Conservation (phyloP, 169 alveolate species). For the Plasmodium coatneyi region DNA sequence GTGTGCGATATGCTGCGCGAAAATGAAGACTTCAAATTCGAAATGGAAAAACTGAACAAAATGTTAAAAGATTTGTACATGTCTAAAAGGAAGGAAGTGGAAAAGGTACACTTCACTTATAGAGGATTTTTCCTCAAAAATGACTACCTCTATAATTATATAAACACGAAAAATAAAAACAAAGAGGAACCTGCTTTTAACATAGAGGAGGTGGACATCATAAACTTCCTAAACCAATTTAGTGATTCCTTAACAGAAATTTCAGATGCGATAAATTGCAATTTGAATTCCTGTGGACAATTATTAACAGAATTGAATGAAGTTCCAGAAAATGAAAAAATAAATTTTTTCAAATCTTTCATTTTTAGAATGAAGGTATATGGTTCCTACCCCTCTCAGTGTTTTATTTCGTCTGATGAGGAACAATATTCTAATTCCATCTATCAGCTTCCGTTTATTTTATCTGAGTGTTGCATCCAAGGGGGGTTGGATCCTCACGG, state of each 20-base stretch:
- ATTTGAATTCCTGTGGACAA: conserved; percentile 69
- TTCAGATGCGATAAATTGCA: conserved; percentile 22
- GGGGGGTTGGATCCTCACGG: background rate
- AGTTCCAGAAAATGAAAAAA: conserved; percentile 38
- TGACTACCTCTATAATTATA: conserved; percentile 57
- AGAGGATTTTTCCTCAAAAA: conserved; percentile 66
- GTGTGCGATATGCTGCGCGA: conserved; percentile 47
- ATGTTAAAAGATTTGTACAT: conserved; percentile 56
- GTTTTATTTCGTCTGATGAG: conserved; percentile 22
- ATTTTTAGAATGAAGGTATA: conserved; percentile 58
- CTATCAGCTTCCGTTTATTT: conserved; percentile 57
- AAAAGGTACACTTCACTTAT: conserved; percentile 68
- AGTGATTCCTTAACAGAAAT: conserved; percentile 58
- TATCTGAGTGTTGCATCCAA: conserved; percentile 36
- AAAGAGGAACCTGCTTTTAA: conserved; percentile 33
- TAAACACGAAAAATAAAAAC: conserved; percentile 41
- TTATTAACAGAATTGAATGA: conserved; percentile 48
- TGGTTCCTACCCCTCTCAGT: conserved; percentile 73
- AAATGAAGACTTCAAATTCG: conserved; percentile 40
- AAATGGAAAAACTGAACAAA: conserved; percentile 66
- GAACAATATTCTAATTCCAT: conserved; percentile 29
- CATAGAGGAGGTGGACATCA: conserved; percentile 53
- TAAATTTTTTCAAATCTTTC: conserved; percentile 65
- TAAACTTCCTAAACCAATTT: conserved; percentile 40
- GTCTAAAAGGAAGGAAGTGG: conserved; percentile 74